These are phyloP conservation scores for Tilletia caries DNA, from an alignment of 1,284 basidiomycete genomes.

Conservation along the genomic window DNA sequence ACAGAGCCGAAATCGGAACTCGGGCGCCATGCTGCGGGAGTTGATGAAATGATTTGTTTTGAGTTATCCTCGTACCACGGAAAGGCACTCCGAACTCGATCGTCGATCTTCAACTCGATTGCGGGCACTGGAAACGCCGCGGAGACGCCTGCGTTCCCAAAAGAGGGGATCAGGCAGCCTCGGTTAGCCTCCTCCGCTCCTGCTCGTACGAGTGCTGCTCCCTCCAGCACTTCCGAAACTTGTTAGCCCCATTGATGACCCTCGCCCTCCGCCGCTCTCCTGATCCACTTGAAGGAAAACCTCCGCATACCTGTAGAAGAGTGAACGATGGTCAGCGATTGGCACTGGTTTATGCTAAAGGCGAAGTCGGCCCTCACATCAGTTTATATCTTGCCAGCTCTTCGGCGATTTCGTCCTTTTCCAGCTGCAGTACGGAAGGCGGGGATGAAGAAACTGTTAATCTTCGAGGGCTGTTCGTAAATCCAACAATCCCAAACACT, in stretches of 20 bases:
- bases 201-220: constrained; percentile 6
- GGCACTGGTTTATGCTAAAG: neutral
- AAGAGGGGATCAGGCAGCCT: too few species aligned
- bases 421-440: constrained; percentile 45
- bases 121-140: too few species aligned
- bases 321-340: too few species aligned
- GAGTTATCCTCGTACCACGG: too few species aligned
- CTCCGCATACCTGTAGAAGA: constrained; percentile 31
- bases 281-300: constrained; percentile 24
- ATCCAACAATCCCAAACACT: too few species aligned
- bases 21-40: too few species aligned
- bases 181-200: neutral
- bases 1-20: too few species aligned
- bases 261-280: neutral
- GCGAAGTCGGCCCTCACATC: constrained; percentile 27
- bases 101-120: too few species aligned
- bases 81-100: too few species aligned
- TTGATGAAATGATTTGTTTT: too few species aligned
- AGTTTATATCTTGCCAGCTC: constrained; percentile 49
- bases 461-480: neutral
- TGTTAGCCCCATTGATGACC: neutral
- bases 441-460: neutral
- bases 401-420: constrained; percentile 52
- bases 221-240: neutral
- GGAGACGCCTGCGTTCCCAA: too few species aligned